Conservation (phyloP, 441 rosid genomes). For the Euphorbia celastroides region DNA sequence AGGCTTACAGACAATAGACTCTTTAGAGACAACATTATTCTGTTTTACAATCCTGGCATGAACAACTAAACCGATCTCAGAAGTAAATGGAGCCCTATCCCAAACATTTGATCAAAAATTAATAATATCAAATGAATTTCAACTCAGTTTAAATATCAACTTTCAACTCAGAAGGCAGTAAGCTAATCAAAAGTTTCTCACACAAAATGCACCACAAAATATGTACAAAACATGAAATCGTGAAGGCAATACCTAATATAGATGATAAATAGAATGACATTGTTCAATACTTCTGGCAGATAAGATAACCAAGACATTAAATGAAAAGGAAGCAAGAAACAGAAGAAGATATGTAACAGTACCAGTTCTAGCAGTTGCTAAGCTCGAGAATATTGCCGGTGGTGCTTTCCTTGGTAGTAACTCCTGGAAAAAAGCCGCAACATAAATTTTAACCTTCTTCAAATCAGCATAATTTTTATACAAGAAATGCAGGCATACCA, state of each 20-base stretch:
- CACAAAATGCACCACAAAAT: neutral
- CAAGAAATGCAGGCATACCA: neutral
- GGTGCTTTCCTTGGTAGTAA: conserved; percentile 19
- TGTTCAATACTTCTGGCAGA: neutral
- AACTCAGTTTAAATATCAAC: neutral
- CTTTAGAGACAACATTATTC: too few relatives aligned
- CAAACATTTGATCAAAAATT: too few relatives aligned
- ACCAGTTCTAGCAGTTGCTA: conserved; percentile 22
- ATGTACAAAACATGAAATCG: neutral
- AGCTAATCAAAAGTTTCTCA: neutral
- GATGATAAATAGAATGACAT: neutral
- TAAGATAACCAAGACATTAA: too few relatives aligned
- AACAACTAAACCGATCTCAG: too few relatives aligned
- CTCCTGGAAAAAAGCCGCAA: conserved; percentile 19
- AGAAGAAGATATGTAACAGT: neutral
- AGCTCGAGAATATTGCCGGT: conserved; percentile 18
- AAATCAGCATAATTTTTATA: neutral
- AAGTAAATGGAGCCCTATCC: too few relatives aligned
- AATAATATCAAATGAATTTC: too few relatives aligned
- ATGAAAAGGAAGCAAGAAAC: neutral
- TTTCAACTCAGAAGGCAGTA: neutral
- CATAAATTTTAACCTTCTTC: conserved; percentile 1
- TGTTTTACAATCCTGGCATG: neutral
- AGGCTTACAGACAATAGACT: too few relatives aligned
- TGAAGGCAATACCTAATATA: neutral